These are phyloP conservation scores for Anisodus acutangulus DNA, from an alignment of 257 asterid species.

Conservation along the genomic window DNA sequence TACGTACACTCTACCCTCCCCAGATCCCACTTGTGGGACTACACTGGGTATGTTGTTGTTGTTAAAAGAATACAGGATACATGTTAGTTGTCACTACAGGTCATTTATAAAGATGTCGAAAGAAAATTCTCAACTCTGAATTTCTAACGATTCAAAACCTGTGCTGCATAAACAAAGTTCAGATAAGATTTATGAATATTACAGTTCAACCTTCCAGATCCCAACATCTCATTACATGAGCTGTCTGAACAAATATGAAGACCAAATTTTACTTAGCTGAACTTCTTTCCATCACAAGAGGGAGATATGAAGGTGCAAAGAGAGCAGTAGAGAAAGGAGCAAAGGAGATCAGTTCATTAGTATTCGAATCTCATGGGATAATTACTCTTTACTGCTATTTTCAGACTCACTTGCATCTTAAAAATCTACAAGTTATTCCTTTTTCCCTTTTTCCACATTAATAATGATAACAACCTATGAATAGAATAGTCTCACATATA, in stretches of 20 bases:
- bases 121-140: not conserved
- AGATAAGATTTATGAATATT: not conserved
- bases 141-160: not conserved
- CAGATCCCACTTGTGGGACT: no score
- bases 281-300: conserved; percentile 22
- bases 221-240: not conserved
- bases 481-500: not conserved
- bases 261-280: not conserved
- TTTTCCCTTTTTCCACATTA: conserved; percentile 5
- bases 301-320: conserved; percentile 16
- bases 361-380: not conserved
- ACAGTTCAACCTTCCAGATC: conserved; percentile 18
- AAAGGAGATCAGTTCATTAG: not conserved
- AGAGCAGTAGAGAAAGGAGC: conserved; percentile 6
- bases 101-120: not conserved
- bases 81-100: not conserved
- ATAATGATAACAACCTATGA: not conserved
- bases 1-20: no score
- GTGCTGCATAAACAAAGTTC: conserved; percentile 20
- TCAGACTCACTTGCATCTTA: not conserved
- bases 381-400: not conserved
- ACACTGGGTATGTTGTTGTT: no score
- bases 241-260: not conserved
- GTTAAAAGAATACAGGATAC: no score
- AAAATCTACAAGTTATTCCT: not conserved